These are phyloP conservation scores for Hyphopichia homilentoma DNA, from an alignment of 805 yeast species.

Conservation along the genomic window DNA sequence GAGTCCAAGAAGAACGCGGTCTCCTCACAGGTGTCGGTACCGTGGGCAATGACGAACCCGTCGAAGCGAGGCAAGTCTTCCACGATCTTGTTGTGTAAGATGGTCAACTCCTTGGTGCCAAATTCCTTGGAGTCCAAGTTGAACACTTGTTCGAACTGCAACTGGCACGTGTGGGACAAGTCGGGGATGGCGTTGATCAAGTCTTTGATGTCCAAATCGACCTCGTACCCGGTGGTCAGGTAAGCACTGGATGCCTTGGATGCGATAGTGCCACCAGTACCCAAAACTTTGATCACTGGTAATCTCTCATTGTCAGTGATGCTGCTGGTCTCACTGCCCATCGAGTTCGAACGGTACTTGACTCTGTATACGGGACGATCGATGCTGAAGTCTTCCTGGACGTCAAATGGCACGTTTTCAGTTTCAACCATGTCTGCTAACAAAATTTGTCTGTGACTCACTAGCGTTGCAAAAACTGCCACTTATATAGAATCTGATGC, in stretches of 20 bases:
- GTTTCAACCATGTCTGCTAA: too few relatives aligned
- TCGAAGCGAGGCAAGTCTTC: constrained; percentile 44
- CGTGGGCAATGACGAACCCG: constrained; percentile 66
- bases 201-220: constrained; percentile 45
- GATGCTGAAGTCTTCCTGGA: constrained; percentile 21
- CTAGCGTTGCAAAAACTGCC: too few relatives aligned
- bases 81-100: constrained; percentile 44
- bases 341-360: constrained; percentile 32
- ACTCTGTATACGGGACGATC: constrained; percentile 33
- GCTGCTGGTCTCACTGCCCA: constrained; percentile 10
- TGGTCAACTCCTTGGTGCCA: constrained; percentile 41
- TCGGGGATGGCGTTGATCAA: constrained; percentile 54
- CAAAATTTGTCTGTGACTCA: too few relatives aligned
- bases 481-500: too few relatives aligned
- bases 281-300: constrained; percentile 38
- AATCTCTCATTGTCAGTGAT: constrained; percentile 8
- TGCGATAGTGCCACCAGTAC: constrained; percentile 47
- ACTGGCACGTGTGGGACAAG: constrained; percentile 47
- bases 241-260: constrained; percentile 35
- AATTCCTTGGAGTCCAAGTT: constrained; percentile 62
- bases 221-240: constrained; percentile 43
- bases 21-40: constrained; percentile 69
- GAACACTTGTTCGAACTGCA: constrained; percentile 60
- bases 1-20: constrained; percentile 62
- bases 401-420: constrained; percentile 6